Conservation (phyloP, 2,329 filamentous ascomycete species). For the Aureobasidium sp. region DNA sequence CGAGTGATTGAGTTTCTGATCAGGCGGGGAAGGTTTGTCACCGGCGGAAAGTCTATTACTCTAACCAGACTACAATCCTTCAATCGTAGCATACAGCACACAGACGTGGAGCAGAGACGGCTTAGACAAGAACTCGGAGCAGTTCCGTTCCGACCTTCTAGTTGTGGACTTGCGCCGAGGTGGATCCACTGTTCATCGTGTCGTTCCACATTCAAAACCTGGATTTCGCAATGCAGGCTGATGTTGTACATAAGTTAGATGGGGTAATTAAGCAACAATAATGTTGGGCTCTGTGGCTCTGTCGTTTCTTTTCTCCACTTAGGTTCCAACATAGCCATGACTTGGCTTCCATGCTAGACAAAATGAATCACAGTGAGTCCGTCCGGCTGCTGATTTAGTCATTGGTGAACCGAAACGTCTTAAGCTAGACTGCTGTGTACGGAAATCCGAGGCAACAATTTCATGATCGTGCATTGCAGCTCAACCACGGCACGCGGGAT, state of each 20-base stretch:
- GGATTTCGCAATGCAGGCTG: background rate
- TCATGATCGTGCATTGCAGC: background rate
- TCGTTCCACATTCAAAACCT: background rate
- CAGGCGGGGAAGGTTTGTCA: background rate
- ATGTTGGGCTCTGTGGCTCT: background rate
- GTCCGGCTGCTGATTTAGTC: too few species aligned
- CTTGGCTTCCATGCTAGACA: too few species aligned
- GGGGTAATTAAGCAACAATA: background rate
- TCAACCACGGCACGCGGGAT: background rate
- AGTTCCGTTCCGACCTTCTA: background rate
- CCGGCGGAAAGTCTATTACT: constrained; percentile 3
- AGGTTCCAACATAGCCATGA: background rate
- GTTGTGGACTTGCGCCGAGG: background rate
- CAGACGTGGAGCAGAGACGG: background rate
- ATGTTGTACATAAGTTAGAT: background rate
- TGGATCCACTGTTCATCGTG: background rate
- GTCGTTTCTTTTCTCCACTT: background rate
- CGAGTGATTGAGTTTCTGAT: background rate
- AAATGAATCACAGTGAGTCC: too few species aligned
- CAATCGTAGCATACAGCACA: background rate
- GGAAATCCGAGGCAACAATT: background rate
- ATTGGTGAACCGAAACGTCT: background rate
- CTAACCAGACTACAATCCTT: background rate
- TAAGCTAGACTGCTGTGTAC: background rate
- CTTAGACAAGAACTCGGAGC: background rate